These are phyloP conservation scores for Mycena amicta DNA, from an alignment of 768 basidiomycete species.

Conservation along the genomic window DNA sequence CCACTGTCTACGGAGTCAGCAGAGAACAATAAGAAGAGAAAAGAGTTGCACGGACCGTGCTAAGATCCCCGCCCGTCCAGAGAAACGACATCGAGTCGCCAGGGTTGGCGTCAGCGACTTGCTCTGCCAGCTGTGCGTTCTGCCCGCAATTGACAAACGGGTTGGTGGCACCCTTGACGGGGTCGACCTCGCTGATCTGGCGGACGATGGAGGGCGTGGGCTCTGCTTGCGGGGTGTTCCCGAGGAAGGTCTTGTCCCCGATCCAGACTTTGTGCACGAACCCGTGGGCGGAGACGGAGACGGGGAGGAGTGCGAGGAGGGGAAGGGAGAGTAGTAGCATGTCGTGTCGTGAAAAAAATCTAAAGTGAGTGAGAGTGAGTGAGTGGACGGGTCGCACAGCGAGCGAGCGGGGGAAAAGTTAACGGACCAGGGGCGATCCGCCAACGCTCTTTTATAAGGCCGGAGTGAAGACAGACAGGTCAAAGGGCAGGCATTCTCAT, in stretches of 20 bases:
- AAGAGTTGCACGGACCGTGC: slow-evolving; percentile 12
- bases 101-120: slow-evolving; percentile 59
- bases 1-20: slow-evolving; percentile 11
- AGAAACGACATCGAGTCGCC: slow-evolving; percentile 56
- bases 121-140: slow-evolving; percentile 48
- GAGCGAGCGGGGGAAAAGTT: slow-evolving; percentile 3
- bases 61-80: slow-evolving; percentile 52
- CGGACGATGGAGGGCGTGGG: slow-evolving; percentile 42
- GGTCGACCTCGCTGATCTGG: slow-evolving; percentile 38
- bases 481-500: slow-evolving; percentile 13
- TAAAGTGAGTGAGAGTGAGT: slow-evolving; percentile 6
- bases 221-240: slow-evolving; percentile 34
- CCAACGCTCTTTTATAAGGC: neutral
- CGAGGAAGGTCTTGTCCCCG: slow-evolving; percentile 40
- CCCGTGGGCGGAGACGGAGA: slow-evolving; percentile 49
- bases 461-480: neutral
- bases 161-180: slow-evolving; percentile 59
- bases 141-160: slow-evolving; percentile 62
- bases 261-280: slow-evolving; percentile 42
- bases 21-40: neutral
- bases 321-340: slow-evolving; percentile 33
- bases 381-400: slow-evolving; percentile 16
- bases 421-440: neutral
- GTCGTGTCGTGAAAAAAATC: slow-evolving; percentile 9
- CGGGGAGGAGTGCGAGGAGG: slow-evolving; percentile 36